phyloP scores from a whole-genome alignment of 23 red algal species.

The Cyanidioschyzon merolae region DNA sequence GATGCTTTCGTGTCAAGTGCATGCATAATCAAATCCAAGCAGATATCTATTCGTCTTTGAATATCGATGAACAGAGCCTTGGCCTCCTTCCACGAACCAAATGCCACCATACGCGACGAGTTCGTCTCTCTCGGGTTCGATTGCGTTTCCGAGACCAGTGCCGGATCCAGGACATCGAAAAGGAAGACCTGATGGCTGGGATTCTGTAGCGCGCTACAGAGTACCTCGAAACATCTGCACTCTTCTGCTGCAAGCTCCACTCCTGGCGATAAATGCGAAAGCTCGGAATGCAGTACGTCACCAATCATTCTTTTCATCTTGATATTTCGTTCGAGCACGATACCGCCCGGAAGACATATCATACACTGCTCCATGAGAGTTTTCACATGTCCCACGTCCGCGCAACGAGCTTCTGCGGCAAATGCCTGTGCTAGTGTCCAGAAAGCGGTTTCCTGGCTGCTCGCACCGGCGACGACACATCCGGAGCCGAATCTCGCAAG shows the following conservation, averaged over 20 bases:
- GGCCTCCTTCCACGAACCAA: not conserved
- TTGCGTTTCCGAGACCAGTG: not conserved
- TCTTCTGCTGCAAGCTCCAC: too few species aligned
- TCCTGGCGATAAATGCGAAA: too few species aligned
- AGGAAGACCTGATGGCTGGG: not conserved
- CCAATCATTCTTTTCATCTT: not conserved
- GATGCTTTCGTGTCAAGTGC: not conserved
- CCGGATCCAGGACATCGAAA: not conserved
- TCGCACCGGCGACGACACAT: not conserved
- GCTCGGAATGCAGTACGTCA: not conserved
- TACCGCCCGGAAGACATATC: not conserved
- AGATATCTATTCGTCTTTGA: not conserved
- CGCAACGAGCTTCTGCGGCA: not conserved
- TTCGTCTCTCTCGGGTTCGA: not conserved
- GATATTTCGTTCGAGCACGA: not conserved
- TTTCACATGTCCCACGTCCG: not conserved
- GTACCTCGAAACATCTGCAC: too few species aligned
- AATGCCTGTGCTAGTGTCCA: not conserved
- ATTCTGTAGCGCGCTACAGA: too few species aligned
- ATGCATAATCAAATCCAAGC: not conserved
- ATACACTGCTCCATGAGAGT: not conserved
- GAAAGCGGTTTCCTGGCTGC: not conserved
- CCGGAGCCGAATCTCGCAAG: not conserved
- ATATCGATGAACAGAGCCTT: not conserved
- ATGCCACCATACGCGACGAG: not conserved